Evolutionary conservation across 805 yeast genomes (phyloP).

Genomic region (Schwanniomyces pseudopolymorphus): DNA sequence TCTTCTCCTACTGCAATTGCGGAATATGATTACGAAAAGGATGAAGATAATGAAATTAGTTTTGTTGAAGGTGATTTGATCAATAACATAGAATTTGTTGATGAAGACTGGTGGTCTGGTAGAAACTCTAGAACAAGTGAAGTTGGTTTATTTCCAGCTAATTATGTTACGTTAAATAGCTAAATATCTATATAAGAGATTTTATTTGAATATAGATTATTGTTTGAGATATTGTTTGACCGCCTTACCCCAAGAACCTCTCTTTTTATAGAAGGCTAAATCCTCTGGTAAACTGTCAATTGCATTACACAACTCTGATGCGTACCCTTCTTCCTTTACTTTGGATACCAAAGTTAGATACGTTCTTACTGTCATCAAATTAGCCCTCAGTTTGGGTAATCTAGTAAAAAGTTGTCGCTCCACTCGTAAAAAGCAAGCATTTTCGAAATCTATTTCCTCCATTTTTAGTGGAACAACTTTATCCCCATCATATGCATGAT

Average conservation of each 20-base stretch:
- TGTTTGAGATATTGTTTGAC: conserved; percentile 27
- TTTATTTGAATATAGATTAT: conserved; percentile 3
- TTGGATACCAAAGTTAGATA: conserved; percentile 30
- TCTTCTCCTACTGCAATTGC: conserved; percentile 53
- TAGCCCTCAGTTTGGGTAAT: conserved; percentile 34
- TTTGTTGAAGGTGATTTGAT: conserved; percentile 84
- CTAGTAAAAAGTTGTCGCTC: conserved; percentile 39
- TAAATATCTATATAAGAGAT: conserved; percentile 1
- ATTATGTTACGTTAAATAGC: conserved; percentile 56
- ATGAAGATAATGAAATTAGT: conserved; percentile 86
- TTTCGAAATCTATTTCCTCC: conserved; percentile 35
- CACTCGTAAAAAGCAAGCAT: conserved; percentile 31
- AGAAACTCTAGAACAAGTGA: conserved; percentile 63
- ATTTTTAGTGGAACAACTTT: conserved; percentile 15
- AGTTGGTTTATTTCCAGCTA: conserved; percentile 86
- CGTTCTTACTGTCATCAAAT: conserved; percentile 37
- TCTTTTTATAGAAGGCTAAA: conserved; percentile 35
- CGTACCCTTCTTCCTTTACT: conserved; percentile 33
- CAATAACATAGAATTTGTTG: conserved; percentile 80
- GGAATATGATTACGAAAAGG: conserved; percentile 80
- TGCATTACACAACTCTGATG: conserved; percentile 26
- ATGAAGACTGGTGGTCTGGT: conserved; percentile 98
- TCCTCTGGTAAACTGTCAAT: conserved; percentile 40
- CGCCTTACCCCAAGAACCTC: conserved; percentile 40
- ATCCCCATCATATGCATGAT: conserved; percentile 35